Evolutionary conservation across 2,329 filamentous ascomycete species (phyloP), one percentile per base, ranked within the genome.

Genomic region (Phaeoacremonium minimum): DNA sequence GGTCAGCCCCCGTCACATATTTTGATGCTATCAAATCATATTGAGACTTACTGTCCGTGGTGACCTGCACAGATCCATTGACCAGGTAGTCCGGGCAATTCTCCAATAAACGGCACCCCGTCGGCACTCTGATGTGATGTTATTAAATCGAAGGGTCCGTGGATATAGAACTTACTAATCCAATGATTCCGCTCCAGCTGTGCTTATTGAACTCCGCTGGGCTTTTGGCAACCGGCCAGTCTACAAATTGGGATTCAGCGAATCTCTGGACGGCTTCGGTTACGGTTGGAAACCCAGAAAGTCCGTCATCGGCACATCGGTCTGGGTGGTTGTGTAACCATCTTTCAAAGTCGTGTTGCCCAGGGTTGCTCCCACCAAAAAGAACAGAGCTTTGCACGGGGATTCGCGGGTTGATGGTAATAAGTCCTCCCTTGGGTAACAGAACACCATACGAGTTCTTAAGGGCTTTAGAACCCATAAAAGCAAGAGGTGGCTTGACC

Each of bases 331-430:
- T 26, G 15, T 49, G 48, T 8, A 57, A 40, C 51, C 51, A 59
- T 6, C 46, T 40, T 30, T 56, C 51, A 13, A 60, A 46, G 31
- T 48, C 39, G 19, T 46, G 43, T 32, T 58, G 56, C 3, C 56
- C 54, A 18, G 53, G 50, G 29, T 57, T 58, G 2, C 46, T 52
- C 5, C 56, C 56, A 3, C 56, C 55, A 28, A 60, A 55, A 48
- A 59, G 46, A 7, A 58, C 39, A 15, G 51, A 46, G 8, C 55
- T 55, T 30, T 60, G 55, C 4, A 50, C 37, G 7, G 44, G 45
- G 15, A 44, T 52, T 11, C 56, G 53, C 11, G 56, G 50, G 32
- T 60, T 60, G 39, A 60, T 57, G 29, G 48, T 57, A 35, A 58
- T 50, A 0, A 58, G 33, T 0, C 33, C 55, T 1, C 56, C 54